A percentile compares a stretch with the other conserved stretches of the same genome.
Conservation (phyloP, 108 stramenopile species). For the Nitzschia inconspicua region DNA sequence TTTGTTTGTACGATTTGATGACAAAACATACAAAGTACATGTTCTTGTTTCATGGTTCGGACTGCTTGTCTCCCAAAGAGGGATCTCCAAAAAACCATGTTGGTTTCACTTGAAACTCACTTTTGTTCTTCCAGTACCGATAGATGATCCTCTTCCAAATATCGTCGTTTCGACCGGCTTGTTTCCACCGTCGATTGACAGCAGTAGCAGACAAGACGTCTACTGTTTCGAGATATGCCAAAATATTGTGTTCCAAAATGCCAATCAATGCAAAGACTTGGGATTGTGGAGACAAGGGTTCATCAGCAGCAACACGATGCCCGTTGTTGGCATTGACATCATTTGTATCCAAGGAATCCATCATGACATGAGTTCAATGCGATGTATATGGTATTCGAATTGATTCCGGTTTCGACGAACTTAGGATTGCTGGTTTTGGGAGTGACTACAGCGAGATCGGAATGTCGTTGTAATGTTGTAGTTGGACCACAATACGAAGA, state of each 20-base stretch:
- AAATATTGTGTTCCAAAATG: slow-evolving; percentile 21
- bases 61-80: slow-evolving; percentile 14
- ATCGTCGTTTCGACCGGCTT: slow-evolving; percentile 18
- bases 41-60: not conserved
- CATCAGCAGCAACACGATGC: no score
- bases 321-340: no score
- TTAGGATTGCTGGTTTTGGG: no score
- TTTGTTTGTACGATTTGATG: no score
- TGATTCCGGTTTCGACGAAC: no score
- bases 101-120: not conserved
- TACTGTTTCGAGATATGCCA: slow-evolving; percentile 2
- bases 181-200: slow-evolving; percentile 27
- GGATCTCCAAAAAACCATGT: slow-evolving; percentile 21
- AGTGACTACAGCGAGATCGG: no score
- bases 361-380: no score
- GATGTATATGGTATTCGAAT: no score
- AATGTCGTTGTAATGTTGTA: no score
- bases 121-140: slow-evolving; percentile 15
- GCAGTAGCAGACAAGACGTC: slow-evolving; percentile 12
- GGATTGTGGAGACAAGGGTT: no score
- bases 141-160: slow-evolving; percentile 12
- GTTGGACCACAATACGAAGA: no score
- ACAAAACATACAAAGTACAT: slow-evolving; percentile 14
- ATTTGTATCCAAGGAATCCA: no score
- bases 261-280: slow-evolving; percentile 28